Percentiles rank a stretch among this genome's conserved stretches.
Evolutionary conservation across 2,329 filamentous ascomycete genomes (phyloP).

Genomic region (Sarocladium brachiariae): DNA sequence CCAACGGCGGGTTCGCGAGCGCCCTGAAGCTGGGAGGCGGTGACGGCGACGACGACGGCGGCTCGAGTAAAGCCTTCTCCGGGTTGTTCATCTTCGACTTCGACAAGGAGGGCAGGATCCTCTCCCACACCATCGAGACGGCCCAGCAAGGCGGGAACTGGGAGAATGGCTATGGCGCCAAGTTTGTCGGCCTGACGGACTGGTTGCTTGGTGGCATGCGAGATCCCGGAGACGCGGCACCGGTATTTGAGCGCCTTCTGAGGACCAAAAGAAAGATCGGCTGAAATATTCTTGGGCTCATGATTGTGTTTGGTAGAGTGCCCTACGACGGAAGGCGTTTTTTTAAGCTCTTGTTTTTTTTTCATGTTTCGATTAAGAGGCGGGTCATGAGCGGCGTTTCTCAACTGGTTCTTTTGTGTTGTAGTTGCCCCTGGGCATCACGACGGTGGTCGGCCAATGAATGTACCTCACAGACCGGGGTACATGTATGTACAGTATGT

Average conservation of each 20-base stretch:
- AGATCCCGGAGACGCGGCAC: conserved; percentile 24
- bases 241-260: conserved; percentile 27
- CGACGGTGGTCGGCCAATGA: too few relatives aligned
- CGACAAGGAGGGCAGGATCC: conserved; percentile 74
- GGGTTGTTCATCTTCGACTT: conserved; percentile 96
- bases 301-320: too few relatives aligned
- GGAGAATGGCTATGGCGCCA: conserved; percentile 73
- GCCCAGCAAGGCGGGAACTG: conserved; percentile 76
- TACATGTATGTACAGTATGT: neutral
- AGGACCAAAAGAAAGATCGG: neutral
- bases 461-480: too few relatives aligned
- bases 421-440: too few relatives aligned
- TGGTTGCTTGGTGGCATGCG: conserved; percentile 79
- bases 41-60: conserved; percentile 24
- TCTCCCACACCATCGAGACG: conserved; percentile 90
- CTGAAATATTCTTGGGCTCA: too few relatives aligned
- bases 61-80: conserved; percentile 70
- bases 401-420: neutral
- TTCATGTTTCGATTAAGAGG: too few relatives aligned
- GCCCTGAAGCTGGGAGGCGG: conserved; percentile 34
- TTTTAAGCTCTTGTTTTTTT: too few relatives aligned
- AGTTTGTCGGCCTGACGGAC: conserved; percentile 86
- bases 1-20: conserved; percentile 31
- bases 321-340: too few relatives aligned
- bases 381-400: too few relatives aligned